Conservation (phyloP, 2,329 filamentous ascomycete genomes). For the Cyphellophora attinorum region DNA sequence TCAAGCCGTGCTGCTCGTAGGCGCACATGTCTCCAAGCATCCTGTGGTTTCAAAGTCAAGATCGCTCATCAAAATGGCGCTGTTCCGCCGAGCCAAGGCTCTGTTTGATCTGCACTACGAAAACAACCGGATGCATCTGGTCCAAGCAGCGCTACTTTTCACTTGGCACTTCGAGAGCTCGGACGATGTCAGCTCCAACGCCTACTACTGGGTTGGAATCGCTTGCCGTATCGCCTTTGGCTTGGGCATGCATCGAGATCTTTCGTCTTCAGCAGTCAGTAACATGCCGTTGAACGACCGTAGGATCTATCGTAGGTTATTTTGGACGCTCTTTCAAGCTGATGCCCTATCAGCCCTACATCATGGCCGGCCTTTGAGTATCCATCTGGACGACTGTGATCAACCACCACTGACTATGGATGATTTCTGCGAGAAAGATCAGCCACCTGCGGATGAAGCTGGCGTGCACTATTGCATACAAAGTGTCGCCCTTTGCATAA, state of each 20-base stretch:
- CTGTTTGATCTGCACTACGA: conserved; percentile 46
- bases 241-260: conserved; percentile 43
- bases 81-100: conserved; percentile 45
- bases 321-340: conserved; percentile 35
- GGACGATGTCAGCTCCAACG: conserved; percentile 46
- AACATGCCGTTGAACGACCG: conserved; percentile 30
- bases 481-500: conserved; percentile 37
- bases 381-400: conserved; percentile 24
- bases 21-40: conserved; percentile 38
- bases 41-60: conserved; percentile 25
- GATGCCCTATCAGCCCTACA: conserved; percentile 34
- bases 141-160: conserved; percentile 46
- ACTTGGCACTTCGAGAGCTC: conserved; percentile 48
- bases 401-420: conserved; percentile 38
- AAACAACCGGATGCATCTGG: conserved; percentile 42
- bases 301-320: conserved; percentile 33
- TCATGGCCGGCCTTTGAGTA: conserved; percentile 43
- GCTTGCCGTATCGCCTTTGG: conserved; percentile 44
- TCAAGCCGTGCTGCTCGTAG: conserved; percentile 42
- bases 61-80: conserved; percentile 36
- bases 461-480: conserved; percentile 37
- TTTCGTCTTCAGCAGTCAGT: too few species aligned
- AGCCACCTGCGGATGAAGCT: conserved; percentile 35
- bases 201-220: conserved; percentile 44
- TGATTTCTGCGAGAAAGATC: conserved; percentile 36